Percentiles rank a stretch among this genome's conserved stretches.
Conservation (phyloP, 768 basidiomycete genomes). For the Trametes meyenii region DNA sequence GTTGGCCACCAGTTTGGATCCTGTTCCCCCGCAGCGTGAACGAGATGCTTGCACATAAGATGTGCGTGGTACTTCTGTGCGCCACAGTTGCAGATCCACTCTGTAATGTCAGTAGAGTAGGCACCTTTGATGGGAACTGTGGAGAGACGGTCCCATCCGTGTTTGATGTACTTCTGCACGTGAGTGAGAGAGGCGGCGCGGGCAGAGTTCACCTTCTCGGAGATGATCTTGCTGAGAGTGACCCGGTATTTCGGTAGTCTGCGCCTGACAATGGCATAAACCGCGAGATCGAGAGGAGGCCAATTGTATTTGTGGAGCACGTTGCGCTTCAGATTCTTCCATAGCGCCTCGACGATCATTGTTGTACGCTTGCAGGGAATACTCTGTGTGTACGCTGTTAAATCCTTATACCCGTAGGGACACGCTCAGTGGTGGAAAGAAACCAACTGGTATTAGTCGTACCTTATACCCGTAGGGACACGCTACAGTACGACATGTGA, state of each 20-base stretch:
- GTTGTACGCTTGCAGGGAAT: conserved; percentile 17
- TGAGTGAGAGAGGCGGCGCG: not conserved
- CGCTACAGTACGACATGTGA: too few relatives aligned
- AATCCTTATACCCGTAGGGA: too few relatives aligned
- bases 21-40: conserved; percentile 14
- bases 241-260: conserved; percentile 3
- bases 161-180: conserved; percentile 4
- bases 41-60: conserved; percentile 20
- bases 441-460: not conserved
- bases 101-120: conserved; percentile 1
- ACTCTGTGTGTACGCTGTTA: conserved; percentile 12
- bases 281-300: conserved; percentile 15
- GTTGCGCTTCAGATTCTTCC: conserved; percentile 13
- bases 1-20: too few relatives aligned
- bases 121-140: conserved; percentile 8
- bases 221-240: not conserved
- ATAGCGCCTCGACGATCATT: conserved; percentile 22
- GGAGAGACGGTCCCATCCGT: conserved; percentile 6
- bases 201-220: not conserved
- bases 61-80: conserved; percentile 19
- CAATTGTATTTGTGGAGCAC: conserved; percentile 14
- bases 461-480: not conserved
- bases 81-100: conserved; percentile 18
- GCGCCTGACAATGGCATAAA: too few relatives aligned
- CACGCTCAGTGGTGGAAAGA: too few relatives aligned